Evolutionary conservation across 2,329 filamentous ascomycete species (phyloP), one percentile per base, ranked within the genome.

Genomic region (Aureobasidium sp.): DNA sequence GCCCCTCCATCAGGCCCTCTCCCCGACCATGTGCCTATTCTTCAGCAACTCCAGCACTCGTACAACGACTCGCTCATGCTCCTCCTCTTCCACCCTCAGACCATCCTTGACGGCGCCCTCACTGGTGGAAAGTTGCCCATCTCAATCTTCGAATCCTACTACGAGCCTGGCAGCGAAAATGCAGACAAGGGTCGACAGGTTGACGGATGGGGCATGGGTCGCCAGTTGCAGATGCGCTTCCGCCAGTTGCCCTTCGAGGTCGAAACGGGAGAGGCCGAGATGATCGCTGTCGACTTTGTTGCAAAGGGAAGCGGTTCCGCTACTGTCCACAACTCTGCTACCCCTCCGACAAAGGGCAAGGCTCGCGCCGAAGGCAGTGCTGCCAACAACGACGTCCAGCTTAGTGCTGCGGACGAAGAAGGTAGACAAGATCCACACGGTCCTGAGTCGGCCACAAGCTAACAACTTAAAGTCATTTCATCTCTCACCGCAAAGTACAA

Each of bases 271-370:
- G 92, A 97, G 73, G 92, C 92, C 1, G 94, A 99, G 74, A 96
- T 96, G 91, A 97, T 99, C 65, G 89, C 89, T 66, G 89, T 99
- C 69, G 91, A 96, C 73, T 95, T 92, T 65, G 88, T 99, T 21
- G 92, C 93, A 0, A 86, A 87, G 57, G 90, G 89, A 40, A 89
- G 88, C 49, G 89, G 89, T 50, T 93, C 89, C 68, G 92, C 91
- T 25, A 85, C 88, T 11, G 84, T 84, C 65, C 27, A 75, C 67
- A 43, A 42, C 25, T 38, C 55, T 33, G 43, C 43, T 4, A 43
- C 55, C 4, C 55, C 54, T 46, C 27, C 55, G 5, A 23, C 53
- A 4, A 75, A 76, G 62, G 67, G 65, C 67, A 68, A 75, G 69
- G 66, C 71, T 47, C 55, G 55, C 13, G 43, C 55, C n/a, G 43